Evolutionary conservation across 1,139 yeast genomes (phyloP).

Genomic region (Pichia sp.): DNA sequence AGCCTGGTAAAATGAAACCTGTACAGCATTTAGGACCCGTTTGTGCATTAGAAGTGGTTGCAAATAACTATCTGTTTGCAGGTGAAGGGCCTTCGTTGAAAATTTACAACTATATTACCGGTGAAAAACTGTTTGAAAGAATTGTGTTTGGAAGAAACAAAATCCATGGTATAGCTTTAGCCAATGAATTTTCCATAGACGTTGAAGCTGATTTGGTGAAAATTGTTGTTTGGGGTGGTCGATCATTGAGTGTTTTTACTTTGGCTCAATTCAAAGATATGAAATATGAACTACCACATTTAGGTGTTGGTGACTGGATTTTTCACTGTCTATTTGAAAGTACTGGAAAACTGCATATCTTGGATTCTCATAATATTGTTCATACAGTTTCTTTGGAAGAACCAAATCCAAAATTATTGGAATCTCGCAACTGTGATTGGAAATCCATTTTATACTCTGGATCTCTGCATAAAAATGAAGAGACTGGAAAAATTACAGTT

Average conservation of each 20-base stretch:
- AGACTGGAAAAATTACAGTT: constrained; percentile 35
- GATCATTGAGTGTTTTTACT: constrained; percentile 48
- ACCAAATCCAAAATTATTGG: constrained; percentile 25
- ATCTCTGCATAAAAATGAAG: constrained; percentile 41
- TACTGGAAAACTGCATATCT: constrained; percentile 35
- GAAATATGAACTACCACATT: constrained; percentile 29
- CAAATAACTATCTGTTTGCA: constrained; percentile 31
- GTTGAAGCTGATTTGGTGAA: constrained; percentile 10
- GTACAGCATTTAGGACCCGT: constrained; percentile 63
- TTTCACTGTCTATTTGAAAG: constrained; percentile 45
- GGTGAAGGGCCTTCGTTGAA: constrained; percentile 71
- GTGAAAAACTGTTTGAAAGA: constrained; percentile 31
- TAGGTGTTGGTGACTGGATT: constrained; percentile 70
- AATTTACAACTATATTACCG: constrained; percentile 40
- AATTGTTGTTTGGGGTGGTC: constrained; percentile 60
- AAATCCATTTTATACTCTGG: constrained; percentile 87
- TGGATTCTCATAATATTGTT: constrained; percentile 79
- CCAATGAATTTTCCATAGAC: constrained; percentile 18
- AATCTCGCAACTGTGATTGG: constrained; percentile 50
- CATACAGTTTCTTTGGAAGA: constrained; percentile 33
- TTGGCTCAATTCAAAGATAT: constrained; percentile 23
- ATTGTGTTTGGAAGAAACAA: constrained; percentile 61
- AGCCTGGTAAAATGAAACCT: constrained; percentile 9
- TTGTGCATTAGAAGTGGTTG: constrained; percentile 47
- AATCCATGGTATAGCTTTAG: constrained; percentile 61